phyloP scores from a whole-genome alignment of 2,329 filamentous ascomycete species.

The Claviceps humidiphila region DNA sequence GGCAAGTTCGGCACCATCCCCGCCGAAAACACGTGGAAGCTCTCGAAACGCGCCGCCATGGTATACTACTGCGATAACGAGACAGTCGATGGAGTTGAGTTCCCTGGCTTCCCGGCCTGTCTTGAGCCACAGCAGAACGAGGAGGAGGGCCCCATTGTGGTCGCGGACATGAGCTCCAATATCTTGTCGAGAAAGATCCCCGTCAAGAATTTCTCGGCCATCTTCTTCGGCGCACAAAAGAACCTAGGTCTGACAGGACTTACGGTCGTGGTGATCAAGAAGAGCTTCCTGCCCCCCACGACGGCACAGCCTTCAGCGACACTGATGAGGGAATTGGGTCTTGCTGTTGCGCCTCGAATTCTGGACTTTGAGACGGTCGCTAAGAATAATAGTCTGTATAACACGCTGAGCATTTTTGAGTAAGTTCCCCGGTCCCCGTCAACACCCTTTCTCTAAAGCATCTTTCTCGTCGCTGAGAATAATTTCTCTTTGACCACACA shows the following conservation, averaged over 20 bases:
- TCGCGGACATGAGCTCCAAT: slow-evolving; percentile 90
- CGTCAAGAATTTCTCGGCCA: slow-evolving; percentile 63
- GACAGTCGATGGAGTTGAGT: slow-evolving; percentile 88
- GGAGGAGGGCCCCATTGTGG: slow-evolving; percentile 59
- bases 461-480: too few relatives aligned
- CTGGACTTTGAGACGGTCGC: slow-evolving; percentile 73
- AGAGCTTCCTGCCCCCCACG: slow-evolving; percentile 59
- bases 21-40: slow-evolving; percentile 60
- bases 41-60: slow-evolving; percentile 55
- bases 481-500: too few relatives aligned
- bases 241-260: slow-evolving; percentile 80
- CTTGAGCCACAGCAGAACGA: slow-evolving; percentile 41
- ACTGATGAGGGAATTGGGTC: slow-evolving; percentile 58
- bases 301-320: slow-evolving; percentile 51
- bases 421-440: slow-evolving; percentile 21
- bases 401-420: slow-evolving; percentile 89
- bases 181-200: slow-evolving; percentile 73
- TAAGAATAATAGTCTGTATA: slow-evolving; percentile 92
- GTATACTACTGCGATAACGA: slow-evolving; percentile 93
- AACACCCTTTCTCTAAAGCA: too few relatives aligned
- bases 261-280: slow-evolving; percentile 74
- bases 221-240: slow-evolving; percentile 93
- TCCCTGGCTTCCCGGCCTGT: slow-evolving; percentile 55
- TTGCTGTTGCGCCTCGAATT: slow-evolving; percentile 69
- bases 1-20: slow-evolving; percentile 84